Base-by-base conservation (phyloP, 495 filamentous ascomycete genomes). In the Corynascus novoguineensis region DNA sequence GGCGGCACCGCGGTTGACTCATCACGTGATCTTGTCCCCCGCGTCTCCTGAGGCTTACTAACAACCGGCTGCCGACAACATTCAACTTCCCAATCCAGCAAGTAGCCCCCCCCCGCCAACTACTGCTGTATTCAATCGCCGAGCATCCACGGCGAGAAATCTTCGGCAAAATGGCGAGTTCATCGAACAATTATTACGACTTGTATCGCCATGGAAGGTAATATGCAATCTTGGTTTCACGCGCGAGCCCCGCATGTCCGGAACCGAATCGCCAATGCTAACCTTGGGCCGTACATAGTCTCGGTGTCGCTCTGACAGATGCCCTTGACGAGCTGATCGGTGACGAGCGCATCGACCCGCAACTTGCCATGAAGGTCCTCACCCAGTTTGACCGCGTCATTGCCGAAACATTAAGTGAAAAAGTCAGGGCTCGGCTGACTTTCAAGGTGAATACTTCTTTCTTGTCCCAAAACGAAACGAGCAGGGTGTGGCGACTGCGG, bases 171-270 rank as follows among this genome's bases (percentile, higher is more conserved):
- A 73, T 73, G 71, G 67, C 70, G 48, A 63, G 49, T 48, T 60
- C 53, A 60, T 25, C 53, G n/a, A 68, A 57, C 60, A 77, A 81
- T 58, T 96, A 88, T 74, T 97, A 97, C 71, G 93, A 98, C 81
- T 83, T 98, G 60, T 98, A 98, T 71, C 89, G 92, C 63, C 87
- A 90, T 75, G 93, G 90, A 84, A 96, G 90, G 91, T 96, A 89
- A 37, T 47, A n/a, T 21, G 29, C 46, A 17, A 3, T 34, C 11
- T 31, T 1, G 0, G 3, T 10, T 37, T 9, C 7, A 24, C 21
- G n/a, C 34, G 15, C 15, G 9, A 2, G 0, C 19, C 19, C 35
- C 34, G 28, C 4, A n/a, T 51, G 10, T 0, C 14, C 10, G 35
- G 31, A 24, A 7, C 5, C n/a, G n/a, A n/a, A 32, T 14, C 17